Base-by-base conservation (phyloP, 352 stramenopile species). In the Aphanomyces cochlioides region DNA sequence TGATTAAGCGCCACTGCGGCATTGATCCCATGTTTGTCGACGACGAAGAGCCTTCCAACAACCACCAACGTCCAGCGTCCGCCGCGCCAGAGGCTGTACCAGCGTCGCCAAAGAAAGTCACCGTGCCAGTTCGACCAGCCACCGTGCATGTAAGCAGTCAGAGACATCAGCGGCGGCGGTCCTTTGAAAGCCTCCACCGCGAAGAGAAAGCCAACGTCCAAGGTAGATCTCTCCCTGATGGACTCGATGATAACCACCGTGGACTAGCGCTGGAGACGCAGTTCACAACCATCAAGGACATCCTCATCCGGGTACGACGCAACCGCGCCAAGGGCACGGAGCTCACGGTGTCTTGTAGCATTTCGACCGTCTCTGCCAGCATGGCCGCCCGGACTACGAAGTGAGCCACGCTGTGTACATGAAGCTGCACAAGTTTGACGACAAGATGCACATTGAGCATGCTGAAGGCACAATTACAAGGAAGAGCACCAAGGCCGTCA, bases 171-270 rank as follows among this genome's bases (percentile, higher is more conserved):
- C 54, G 21, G 40, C 64, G 47, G 2, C 64, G 64, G 19, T 61
- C 47, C 2, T 70, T 63, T 34, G 8, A 41, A 17, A 17, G 41
- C 15, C 47, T 70, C 19, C 54, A 61, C 12, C 5, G 4, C 0
- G 64, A 70, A 47, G 64, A 70, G 48, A 70, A 70, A 47, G 64
- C 34, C n/a, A 12, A 15, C 3, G 59, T 48, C 17, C 10, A 47
- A 38, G 64, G 64, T 70, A 47, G 19, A 63, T 6, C 7, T 8
- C n/a, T 15, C 12, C 0, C 3, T 61, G 1, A 36, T 70, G 38
- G 7, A 64, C 17, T 43, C 7, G 28, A 28, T 38, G 10, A 13
- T 19, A 8, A 21, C 21, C 3, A 37, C 8, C 43, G 12, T 47
- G 10, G 47, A 8, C 10, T 19, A 70, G 64, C 7, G 47, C 48